Evolutionary conservation across 1,284 basidiomycete species (phyloP).

Genomic region (Melanopsichium pennsylvanicum): DNA sequence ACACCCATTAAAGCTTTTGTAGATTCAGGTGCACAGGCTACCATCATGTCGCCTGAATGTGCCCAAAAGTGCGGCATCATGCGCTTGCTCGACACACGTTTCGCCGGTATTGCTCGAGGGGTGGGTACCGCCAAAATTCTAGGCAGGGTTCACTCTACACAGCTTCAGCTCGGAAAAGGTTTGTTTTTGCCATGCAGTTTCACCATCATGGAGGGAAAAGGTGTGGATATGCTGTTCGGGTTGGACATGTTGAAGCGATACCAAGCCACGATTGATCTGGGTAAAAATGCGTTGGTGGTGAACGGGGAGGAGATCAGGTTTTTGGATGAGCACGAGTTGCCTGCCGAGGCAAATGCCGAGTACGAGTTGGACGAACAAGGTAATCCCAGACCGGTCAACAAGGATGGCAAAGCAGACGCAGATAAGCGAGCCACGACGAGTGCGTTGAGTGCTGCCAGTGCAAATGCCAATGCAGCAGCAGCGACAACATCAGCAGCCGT

Average conservation of each 20-base stretch:
- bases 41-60: conserved; percentile 95
- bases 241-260: conserved; percentile 98
- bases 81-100: conserved; percentile 87
- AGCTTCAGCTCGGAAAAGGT: conserved; percentile 78
- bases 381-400: conserved; percentile 12
- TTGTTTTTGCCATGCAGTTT: conserved; percentile 88
- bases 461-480: conserved; percentile 41
- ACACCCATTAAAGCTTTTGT: conserved; percentile 93
- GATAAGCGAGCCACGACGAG: neutral
- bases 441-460: conserved; percentile 30
- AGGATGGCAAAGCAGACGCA: neutral
- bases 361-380: conserved; percentile 61
- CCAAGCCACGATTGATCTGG: conserved; percentile 92
- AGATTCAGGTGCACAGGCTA: conserved; percentile 94
- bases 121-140: conserved; percentile 95
- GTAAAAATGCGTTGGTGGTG: conserved; percentile 85
- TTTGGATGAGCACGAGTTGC: conserved; percentile 91
- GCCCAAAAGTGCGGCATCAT: conserved; percentile 93
- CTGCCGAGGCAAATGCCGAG: conserved; percentile 67
- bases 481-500: too few species aligned
- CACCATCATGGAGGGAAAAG: conserved; percentile 91
- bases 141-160: conserved; percentile 90
- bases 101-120: conserved; percentile 88
- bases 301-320: conserved; percentile 85
- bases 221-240: conserved; percentile 92